phyloP scores from a whole-genome alignment of 2,329 filamentous ascomycete genomes.

The Calcarisporium arbuscula region DNA sequence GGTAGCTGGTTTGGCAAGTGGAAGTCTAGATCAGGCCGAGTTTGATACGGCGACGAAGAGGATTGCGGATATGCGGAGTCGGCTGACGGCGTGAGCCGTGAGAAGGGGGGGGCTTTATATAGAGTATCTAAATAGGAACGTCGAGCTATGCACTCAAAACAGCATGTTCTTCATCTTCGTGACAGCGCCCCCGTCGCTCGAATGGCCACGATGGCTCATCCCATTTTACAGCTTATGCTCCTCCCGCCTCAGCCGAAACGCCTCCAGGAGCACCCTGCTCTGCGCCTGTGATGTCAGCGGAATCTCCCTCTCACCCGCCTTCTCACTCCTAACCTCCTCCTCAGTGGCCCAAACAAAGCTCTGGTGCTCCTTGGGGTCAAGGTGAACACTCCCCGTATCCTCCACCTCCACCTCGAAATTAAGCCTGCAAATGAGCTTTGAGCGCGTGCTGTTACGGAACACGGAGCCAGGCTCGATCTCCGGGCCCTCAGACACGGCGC shows the following conservation, averaged over 20 bases:
- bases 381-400: constrained; percentile 18
- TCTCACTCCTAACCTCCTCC: constrained; percentile 25
- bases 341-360: constrained; percentile 32
- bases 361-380: constrained; percentile 36
- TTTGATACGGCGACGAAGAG: constrained; percentile 13
- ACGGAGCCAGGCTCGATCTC: constrained; percentile 15
- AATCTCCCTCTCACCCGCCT: constrained; percentile 20
- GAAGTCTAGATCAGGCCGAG: constrained; percentile 6
- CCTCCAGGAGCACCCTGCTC: constrained; percentile 21
- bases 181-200: too few species aligned
- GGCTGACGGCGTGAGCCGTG: neutral
- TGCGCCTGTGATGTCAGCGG: constrained; percentile 23
- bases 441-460: constrained; percentile 28
- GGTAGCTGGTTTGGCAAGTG: constrained; percentile 6
- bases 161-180: too few species aligned
- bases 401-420: constrained; percentile 30
- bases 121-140: too few species aligned
- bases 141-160: too few species aligned
- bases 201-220: too few species aligned
- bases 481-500: constrained; percentile 21
- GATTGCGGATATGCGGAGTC: constrained; percentile 11
- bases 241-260: constrained; percentile 20
- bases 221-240: too few species aligned
- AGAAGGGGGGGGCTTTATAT: neutral
- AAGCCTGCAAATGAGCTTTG: constrained; percentile 22